Base-by-base conservation (phyloP, 164 flowering plant species). In the Akebia trifoliata region DNA sequence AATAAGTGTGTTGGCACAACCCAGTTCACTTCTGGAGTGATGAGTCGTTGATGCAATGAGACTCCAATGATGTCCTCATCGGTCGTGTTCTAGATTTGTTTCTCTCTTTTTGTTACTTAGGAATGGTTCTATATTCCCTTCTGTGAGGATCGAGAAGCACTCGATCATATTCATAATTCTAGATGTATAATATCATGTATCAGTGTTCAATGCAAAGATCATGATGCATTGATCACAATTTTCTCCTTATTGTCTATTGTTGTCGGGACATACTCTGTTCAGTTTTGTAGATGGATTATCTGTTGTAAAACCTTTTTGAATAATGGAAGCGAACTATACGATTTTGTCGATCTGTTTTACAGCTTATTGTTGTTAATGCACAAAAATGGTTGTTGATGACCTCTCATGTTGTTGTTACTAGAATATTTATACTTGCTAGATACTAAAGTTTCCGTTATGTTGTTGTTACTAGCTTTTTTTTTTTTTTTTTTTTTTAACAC, bases 291-390 rank as follows among this genome's bases (percentile, higher is more conserved):
- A 22, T 54, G 10, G 44, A 37, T 22, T 12, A 18, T 35, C 4
- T 45, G 32, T 32, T 47, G 56, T 60, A 48, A 30, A 42, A 55
- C 49, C 35, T 49, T 18, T 50, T 66, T 56, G 46, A 66, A 60
- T 56, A 61, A 66, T 40, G 56, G 18, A 65, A 17, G 11, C 26
- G 32, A 52, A 50, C 17, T 55, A 42, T 55, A 40, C 42, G 54
- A 22, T 34, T 59, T 25, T 55, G 48, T 58, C 50, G 35, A 31
- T 38, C 62, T 48, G 48, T 56, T 43, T n/a, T n/a, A n/a, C n/a
- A n/a, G n/a, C n/a, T 30, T 37, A 28, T 24, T 26, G 39, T 51
- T 31, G 9, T 51, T n/a, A 7, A n/a, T 4, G 46, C 21, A 17
- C 17, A 3, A 17, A 15, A 17, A 42, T 1, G 21, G 17, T 42